Conservation (phyloP, 495 filamentous ascomycete genomes). For the Opeltia flavorubescens region DNA sequence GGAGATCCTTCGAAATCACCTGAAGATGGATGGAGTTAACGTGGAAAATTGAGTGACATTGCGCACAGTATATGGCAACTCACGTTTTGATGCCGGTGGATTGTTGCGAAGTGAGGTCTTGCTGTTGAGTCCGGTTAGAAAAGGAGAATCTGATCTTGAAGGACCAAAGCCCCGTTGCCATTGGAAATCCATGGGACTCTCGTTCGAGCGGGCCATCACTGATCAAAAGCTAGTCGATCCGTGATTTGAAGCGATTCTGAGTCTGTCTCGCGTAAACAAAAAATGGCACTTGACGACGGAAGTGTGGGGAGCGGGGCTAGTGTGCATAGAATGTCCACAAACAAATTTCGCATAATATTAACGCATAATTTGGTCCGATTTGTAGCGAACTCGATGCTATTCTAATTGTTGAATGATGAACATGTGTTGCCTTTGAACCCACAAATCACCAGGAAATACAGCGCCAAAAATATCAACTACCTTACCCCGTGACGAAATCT, state of each 20-base stretch:
- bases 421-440: too few species aligned
- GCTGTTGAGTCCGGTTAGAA: constrained; percentile 19
- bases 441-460: too few species aligned
- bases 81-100: constrained; percentile 30
- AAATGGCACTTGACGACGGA: too few species aligned
- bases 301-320: too few species aligned
- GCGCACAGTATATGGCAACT: constrained; percentile 11
- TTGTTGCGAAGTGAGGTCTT: constrained; percentile 17
- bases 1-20: constrained; percentile 37
- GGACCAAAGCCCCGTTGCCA: constrained; percentile 42
- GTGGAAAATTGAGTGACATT: not conserved
- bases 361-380: too few species aligned
- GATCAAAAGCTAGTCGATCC: too few species aligned
- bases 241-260: not conserved
- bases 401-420: too few species aligned
- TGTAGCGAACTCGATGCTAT: too few species aligned
- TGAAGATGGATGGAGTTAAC: constrained; percentile 15
- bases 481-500: too few species aligned
- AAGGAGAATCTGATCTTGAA: constrained; percentile 43
- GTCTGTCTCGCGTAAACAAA: constrained; percentile 1
- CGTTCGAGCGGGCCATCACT: constrained; percentile 29
- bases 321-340: too few species aligned
- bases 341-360: too few species aligned
- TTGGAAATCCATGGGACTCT: constrained; percentile 58
- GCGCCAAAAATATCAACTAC: too few species aligned